These are phyloP conservation scores for Anthracocystis panici-leucophaei DNA, from an alignment of 1,284 basidiomycete genomes.

Conservation along the genomic window DNA sequence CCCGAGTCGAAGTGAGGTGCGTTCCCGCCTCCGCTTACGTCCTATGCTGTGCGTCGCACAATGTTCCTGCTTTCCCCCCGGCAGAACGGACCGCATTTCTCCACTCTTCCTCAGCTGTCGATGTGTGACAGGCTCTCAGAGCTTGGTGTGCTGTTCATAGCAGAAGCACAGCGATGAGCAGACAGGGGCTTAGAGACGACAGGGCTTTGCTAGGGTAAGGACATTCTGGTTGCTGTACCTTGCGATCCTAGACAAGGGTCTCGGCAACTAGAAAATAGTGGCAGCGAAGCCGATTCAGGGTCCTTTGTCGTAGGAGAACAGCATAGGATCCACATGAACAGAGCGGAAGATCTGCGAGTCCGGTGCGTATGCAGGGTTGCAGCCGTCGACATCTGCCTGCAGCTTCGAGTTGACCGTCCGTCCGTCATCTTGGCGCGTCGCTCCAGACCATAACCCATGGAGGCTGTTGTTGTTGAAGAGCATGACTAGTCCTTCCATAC, in stretches of 20 bases:
- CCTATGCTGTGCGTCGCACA: background rate
- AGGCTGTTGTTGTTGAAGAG: too few relatives aligned
- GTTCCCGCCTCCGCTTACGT: conserved; percentile 1
- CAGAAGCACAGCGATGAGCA: background rate
- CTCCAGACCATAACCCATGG: too few relatives aligned
- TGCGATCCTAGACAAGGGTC: conserved; percentile 28
- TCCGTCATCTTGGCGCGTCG: conserved; percentile 3
- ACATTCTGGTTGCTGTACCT: conserved; percentile 9
- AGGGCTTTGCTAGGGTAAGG: conserved; percentile 18
- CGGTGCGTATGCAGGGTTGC: background rate
- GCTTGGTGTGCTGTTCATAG: background rate
- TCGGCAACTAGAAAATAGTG: conserved; percentile 25
- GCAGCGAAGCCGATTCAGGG: conserved; percentile 24
- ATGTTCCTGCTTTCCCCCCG: background rate
- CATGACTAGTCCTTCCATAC: background rate
- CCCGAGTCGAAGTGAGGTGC: background rate
- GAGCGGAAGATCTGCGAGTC: background rate
- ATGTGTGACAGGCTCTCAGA: background rate
- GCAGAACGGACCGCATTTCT: too few relatives aligned
- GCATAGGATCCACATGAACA: conserved; percentile 6
- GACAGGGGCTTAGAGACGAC: background rate
- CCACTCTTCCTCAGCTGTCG: background rate
- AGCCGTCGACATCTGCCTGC: background rate
- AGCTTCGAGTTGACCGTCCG: background rate
- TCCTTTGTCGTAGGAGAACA: background rate